Evolutionary conservation across 176 grass and related monocot genomes (phyloP).

Genomic region (Urochloa ruziziensis): DNA sequence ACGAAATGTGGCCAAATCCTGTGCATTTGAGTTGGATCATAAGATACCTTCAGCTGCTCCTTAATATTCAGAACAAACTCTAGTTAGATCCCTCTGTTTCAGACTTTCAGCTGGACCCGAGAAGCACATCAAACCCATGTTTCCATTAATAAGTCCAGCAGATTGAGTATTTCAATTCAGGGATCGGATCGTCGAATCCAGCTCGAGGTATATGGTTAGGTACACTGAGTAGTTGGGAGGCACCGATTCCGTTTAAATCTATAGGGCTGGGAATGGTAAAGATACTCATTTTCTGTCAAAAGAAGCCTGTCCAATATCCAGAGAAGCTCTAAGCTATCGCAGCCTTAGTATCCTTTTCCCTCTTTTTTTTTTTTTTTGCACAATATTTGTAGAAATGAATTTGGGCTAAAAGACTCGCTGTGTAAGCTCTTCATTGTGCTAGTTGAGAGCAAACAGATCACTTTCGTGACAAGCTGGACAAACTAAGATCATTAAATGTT

Average conservation of each 20-base stretch:
- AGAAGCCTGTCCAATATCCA: slow-evolving; percentile 7
- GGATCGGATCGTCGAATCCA: slow-evolving; percentile 17
- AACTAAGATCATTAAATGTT: slow-evolving; percentile 33
- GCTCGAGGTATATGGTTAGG: slow-evolving; percentile 3
- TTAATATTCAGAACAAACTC: neutral
- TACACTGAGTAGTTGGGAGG: slow-evolving; percentile 45
- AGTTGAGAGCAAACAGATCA: slow-evolving; percentile 8
- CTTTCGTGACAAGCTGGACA: slow-evolving; percentile 21
- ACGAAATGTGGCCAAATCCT: neutral
- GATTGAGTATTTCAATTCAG: neutral
- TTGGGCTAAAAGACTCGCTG: slow-evolving; percentile 16
- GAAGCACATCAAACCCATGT: slow-evolving; percentile 15
- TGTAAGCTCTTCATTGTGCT: slow-evolving; percentile 15
- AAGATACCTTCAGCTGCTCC: neutral
- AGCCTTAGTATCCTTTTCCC: neutral
- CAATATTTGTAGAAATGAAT: neutral
- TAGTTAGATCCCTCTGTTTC: neutral
- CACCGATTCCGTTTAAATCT: slow-evolving; percentile 32
- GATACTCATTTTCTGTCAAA: neutral
- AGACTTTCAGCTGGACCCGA: slow-evolving; percentile 6
- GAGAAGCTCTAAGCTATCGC: neutral
- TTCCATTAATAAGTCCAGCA: neutral
- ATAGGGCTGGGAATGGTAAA: neutral
- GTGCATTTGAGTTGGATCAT: neutral
- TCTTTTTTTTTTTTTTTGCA: neutral